Evolutionary conservation across 345 rosid species (phyloP).

Genomic region (Brassica nigra): DNA sequence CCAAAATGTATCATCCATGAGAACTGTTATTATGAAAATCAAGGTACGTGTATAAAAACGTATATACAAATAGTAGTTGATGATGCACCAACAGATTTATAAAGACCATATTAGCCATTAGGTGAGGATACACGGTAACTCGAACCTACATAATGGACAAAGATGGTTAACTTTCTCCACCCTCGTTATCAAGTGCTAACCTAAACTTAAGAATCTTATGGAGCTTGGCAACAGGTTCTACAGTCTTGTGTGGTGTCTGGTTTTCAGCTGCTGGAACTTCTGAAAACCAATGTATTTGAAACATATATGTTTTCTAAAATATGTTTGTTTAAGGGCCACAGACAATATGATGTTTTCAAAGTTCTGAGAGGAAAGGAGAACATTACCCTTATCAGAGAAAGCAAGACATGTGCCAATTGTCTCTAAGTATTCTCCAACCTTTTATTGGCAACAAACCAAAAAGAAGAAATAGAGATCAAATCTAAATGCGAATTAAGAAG

Average conservation of each 20-base stretch:
- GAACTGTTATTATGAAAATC: no score
- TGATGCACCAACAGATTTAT: no score
- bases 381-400: constrained; percentile 24
- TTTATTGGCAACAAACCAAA: not conserved
- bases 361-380: not conserved
- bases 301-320: no score
- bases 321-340: not conserved
- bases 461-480: not conserved
- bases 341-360: not conserved
- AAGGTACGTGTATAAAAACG: no score
- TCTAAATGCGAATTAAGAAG: not conserved
- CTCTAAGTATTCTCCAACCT: constrained; percentile 68
- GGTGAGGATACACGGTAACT: no score
- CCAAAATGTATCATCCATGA: no score
- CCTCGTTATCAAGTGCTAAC: constrained; percentile 44
- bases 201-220: constrained; percentile 59
- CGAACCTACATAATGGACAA: no score
- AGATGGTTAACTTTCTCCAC: constrained; percentile 18
- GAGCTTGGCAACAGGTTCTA: constrained; percentile 16
- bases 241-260: constrained; percentile 33
- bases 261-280: constrained; percentile 33
- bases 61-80: no score
- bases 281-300: not conserved
- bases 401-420: constrained; percentile 63
- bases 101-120: no score